These are phyloP conservation scores for Fusarium stilboides DNA, from an alignment of 2,329 filamentous ascomycete species.

Conservation along the genomic window DNA sequence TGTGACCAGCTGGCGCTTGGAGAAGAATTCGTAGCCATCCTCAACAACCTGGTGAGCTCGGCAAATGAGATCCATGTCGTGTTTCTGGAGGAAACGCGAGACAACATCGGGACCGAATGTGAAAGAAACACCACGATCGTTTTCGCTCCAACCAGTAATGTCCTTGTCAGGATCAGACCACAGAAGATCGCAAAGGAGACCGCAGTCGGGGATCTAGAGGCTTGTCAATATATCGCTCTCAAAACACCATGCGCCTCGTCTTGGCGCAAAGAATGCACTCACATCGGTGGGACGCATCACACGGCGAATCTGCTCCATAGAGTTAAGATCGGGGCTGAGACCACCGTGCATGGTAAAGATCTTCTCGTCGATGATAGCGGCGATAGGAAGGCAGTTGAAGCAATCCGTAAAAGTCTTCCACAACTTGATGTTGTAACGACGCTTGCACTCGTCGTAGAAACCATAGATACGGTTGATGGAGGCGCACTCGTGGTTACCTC, in stretches of 20 bases:
- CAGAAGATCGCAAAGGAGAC: slow-evolving; percentile 94
- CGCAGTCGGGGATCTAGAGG: slow-evolving; percentile 93
- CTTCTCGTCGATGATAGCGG: slow-evolving; percentile 99
- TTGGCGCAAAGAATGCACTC: slow-evolving; percentile 62
- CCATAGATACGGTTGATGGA: slow-evolving; percentile 99
- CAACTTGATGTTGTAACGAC: slow-evolving; percentile 98
- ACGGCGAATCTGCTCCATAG: slow-evolving; percentile 99
- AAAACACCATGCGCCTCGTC: slow-evolving; percentile 12
- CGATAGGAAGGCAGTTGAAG: slow-evolving; percentile 99
- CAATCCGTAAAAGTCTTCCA: slow-evolving; percentile 99
- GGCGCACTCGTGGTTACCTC: slow-evolving; percentile 98
- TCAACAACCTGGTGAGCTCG: slow-evolving; percentile 99
- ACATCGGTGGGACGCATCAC: slow-evolving; percentile 99
- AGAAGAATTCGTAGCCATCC: slow-evolving; percentile 99
- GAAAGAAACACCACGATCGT: slow-evolving; percentile 98
- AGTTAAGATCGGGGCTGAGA: slow-evolving; percentile 96
- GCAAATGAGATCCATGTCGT: slow-evolving; percentile 99
- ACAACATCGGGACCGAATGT: slow-evolving; percentile 98
- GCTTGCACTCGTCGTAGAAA: slow-evolving; percentile 99
- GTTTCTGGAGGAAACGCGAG: slow-evolving; percentile 96
- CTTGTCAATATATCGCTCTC: slow-evolving; percentile 23
- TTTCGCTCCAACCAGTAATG: slow-evolving; percentile 99
- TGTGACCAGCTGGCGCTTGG: slow-evolving; percentile 96
- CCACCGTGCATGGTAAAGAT: slow-evolving; percentile 99
- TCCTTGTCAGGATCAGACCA: slow-evolving; percentile 99